These are phyloP conservation scores for Scutellaria baicalensis DNA, from an alignment of 257 asterid genomes.

Conservation along the genomic window DNA sequence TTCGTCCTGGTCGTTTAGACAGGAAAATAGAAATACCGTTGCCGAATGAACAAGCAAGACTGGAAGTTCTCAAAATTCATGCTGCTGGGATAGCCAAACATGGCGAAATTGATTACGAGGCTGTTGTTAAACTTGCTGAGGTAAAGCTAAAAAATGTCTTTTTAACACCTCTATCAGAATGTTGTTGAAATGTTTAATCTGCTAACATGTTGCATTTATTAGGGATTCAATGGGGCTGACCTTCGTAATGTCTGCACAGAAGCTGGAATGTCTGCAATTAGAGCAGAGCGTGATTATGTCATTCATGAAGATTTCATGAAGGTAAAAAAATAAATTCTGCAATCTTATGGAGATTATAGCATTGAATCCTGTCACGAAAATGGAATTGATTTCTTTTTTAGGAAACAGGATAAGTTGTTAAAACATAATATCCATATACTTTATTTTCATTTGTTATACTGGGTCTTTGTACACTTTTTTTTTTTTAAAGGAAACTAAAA, in stretches of 20 bases:
- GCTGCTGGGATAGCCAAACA: conserved; percentile 92
- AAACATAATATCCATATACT: no score
- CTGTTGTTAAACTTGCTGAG: conserved; percentile 89
- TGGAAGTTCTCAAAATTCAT: conserved; percentile 86
- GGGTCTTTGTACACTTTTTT: no score
- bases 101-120: conserved; percentile 94
- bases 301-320: conserved; percentile 95
- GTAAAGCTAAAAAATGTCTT: conserved; percentile 23
- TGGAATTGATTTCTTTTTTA: no score
- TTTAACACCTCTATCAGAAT: background rate
- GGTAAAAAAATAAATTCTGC: conserved; percentile 34
- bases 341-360: background rate
- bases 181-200: background rate
- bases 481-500: no score
- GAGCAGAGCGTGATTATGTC: conserved; percentile 89
- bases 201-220: background rate
- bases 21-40: conserved; percentile 90
- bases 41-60: conserved; percentile 92
- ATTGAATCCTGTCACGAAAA: no score
- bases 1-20: conserved; percentile 89
- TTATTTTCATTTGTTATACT: no score
- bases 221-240: conserved; percentile 96
- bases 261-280: conserved; percentile 92
- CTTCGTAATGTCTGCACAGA: conserved; percentile 87
- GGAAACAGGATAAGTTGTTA: no score